Evolutionary conservation across 495 filamentous ascomycete species (phyloP), one percentile per base, ranked within the genome.

Genomic region (Schizothecium vesticola): DNA sequence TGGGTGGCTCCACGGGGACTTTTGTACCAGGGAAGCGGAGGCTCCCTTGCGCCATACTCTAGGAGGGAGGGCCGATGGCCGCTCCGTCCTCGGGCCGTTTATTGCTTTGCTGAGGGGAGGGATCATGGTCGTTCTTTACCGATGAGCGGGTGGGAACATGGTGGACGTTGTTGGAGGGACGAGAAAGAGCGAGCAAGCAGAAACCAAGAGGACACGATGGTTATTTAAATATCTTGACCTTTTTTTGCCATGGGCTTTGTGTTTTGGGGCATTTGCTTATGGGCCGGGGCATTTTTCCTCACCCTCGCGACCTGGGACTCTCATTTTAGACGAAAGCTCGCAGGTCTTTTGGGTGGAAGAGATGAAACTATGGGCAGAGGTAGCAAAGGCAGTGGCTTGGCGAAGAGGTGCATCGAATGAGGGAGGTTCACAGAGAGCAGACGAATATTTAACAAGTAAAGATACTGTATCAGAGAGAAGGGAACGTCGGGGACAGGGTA

Each of bases 301-400:
- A 51, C 6, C 19, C 43, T 7, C 43, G 1, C 19, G 13, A 31
- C 60, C 25, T 61, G 60, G 23, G 25, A 61, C 64, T 28, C 59
- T 62, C 65, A 67, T 61, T 67, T 67, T 61, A 61, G 57, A 67
- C 59, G 64, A 66, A 51, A 66, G 29, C 22, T 66, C 23, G 59
- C 56, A 57, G n/a, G 24, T 51, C 19, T 51, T 51, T 19, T 51
- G 19, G 31, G 31, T 4, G 43, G 43, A 51, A 19, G 43, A 51
- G 60, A 36, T 31, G 26, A 61, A 61, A 61, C 5, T 51, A 61
- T 29, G 60, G 60, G 25, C 5, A 12, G 26, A 31, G 28, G 28
- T 13, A 43, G 13, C 33, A 43, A 43, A 43, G 33, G 33, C 13
- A 16, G 33, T n/a, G 19, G 43, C 16, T 51, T 51, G 43, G 43